A percentile compares a stretch with the other conserved stretches of the same genome.
These are phyloP conservation scores for Plenodomus tracheiphilus DNA, from an alignment of 2,329 filamentous ascomycete species.

Conservation along the genomic window DNA sequence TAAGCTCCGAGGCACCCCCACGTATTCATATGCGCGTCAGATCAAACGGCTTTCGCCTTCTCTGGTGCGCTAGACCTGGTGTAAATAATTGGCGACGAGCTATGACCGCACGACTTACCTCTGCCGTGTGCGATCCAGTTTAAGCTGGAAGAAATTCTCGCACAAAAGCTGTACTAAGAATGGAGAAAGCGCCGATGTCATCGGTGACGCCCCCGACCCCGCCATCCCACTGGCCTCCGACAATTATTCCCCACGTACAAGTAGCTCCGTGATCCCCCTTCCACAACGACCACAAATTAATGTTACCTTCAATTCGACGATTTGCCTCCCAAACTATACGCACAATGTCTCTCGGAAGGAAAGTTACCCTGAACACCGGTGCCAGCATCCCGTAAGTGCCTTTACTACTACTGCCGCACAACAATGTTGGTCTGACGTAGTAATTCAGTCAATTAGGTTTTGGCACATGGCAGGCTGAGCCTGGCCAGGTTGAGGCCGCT, in stretches of 20 bases:
- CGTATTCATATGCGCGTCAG: background rate
- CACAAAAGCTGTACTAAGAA: conserved; percentile 3
- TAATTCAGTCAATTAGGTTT: conserved; percentile 63
- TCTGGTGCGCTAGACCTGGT: background rate
- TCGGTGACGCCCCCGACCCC: conserved; percentile 26
- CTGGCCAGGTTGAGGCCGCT: conserved; percentile 45
- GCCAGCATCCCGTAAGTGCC: conserved; percentile 75
- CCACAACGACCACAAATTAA: background rate
- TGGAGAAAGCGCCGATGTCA: conserved; percentile 18
- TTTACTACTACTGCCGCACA: conserved; percentile 63
- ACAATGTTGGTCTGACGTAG: conserved; percentile 50
- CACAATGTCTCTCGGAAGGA: conserved; percentile 39
- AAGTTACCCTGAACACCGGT: conserved; percentile 64
- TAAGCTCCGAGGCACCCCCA: background rate
- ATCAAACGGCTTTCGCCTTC: background rate
- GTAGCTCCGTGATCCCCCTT: conserved; percentile 3
- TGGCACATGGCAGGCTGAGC: conserved; percentile 39
- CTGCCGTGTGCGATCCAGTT: too few species aligned
- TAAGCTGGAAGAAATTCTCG: background rate
- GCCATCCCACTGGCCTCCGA: conserved; percentile 16
- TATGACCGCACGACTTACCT: too few species aligned
- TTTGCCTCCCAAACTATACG: conserved; percentile 7
- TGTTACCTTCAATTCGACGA: background rate
- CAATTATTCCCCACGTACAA: conserved; percentile 12
- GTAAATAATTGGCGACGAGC: too few species aligned